These are phyloP conservation scores for Phytophthora agathidicida DNA, from an alignment of 352 stramenopile species.

Conservation along the genomic window DNA sequence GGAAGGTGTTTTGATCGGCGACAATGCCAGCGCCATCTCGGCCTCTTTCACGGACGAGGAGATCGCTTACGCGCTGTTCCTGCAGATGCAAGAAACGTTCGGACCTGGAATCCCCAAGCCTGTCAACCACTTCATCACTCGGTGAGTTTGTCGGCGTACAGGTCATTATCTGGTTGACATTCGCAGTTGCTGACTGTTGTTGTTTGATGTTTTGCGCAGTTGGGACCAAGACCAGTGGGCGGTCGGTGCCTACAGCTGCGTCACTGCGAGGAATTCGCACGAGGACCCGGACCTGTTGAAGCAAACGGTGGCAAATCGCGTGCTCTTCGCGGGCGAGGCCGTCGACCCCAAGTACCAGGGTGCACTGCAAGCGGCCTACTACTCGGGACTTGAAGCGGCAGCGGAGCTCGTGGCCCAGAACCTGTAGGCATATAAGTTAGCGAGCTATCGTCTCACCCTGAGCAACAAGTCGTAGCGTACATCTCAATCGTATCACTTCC, in stretches of 20 bases:
- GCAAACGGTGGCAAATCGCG: conserved; percentile 43
- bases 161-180: conserved; percentile 31
- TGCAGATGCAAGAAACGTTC: conserved; percentile 61
- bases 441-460: no score
- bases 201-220: conserved; percentile 36
- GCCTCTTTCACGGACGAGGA: conserved; percentile 48
- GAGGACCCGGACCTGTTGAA: conserved; percentile 66
- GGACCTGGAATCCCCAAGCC: conserved; percentile 42
- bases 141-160: conserved; percentile 52
- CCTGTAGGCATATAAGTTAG: conserved; percentile 15
- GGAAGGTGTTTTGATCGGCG: conserved; percentile 62
- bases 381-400: conserved; percentile 47
- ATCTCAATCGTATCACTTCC: no score
- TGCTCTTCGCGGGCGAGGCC: conserved; percentile 76
- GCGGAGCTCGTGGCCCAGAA: conserved; percentile 24
- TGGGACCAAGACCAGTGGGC: conserved; percentile 73
- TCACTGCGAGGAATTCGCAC: conserved; percentile 56
- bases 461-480: no score
- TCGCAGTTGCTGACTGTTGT: conserved; percentile 3
- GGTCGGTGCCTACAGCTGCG: conserved; percentile 69
- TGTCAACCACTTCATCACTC: conserved; percentile 58
- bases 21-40: conserved; percentile 51
- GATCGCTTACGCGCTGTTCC: conserved; percentile 53
- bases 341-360: conserved; percentile 77
- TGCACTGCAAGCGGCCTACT: conserved; percentile 70